A percentile compares a stretch with the other conserved stretches of the same genome.
Conservation (phyloP, 352 stramenopile species). For the Phytophthora boehmeriae region DNA sequence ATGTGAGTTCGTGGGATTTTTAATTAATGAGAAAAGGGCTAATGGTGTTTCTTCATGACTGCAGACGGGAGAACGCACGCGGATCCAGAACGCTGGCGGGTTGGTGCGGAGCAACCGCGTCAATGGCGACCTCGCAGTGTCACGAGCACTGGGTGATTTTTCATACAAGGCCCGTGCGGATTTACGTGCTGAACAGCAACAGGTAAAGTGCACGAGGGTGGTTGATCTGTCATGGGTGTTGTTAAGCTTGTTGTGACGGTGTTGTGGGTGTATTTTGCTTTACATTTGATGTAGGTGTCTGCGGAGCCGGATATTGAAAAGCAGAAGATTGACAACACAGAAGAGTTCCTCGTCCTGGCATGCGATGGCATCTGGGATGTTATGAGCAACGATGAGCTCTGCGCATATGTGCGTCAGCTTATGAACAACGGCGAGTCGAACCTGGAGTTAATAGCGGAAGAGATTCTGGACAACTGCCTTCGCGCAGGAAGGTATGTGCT, state of each 20-base stretch:
- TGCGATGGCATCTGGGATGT: slow-evolving; percentile 96
- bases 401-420: slow-evolving; percentile 82
- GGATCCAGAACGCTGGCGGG: slow-evolving; percentile 77
- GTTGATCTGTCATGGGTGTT: neutral
- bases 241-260: neutral
- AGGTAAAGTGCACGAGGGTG: slow-evolving; percentile 50
- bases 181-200: slow-evolving; percentile 67
- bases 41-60: too few relatives aligned
- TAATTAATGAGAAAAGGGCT: slow-evolving; percentile 10
- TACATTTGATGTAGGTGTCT: slow-evolving; percentile 61
- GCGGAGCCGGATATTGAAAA: slow-evolving; percentile 90
- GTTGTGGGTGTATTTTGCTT: neutral
- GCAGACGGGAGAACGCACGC: slow-evolving; percentile 62
- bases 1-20: slow-evolving; percentile 53
- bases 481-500: slow-evolving; percentile 60
- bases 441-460: slow-evolving; percentile 78
- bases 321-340: slow-evolving; percentile 71
- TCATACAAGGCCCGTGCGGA: slow-evolving; percentile 78
- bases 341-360: slow-evolving; percentile 92
- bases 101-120: slow-evolving; percentile 80
- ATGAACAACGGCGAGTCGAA: slow-evolving; percentile 72
- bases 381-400: slow-evolving; percentile 91
- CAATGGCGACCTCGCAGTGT: slow-evolving; percentile 86
- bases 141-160: slow-evolving; percentile 78
- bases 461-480: slow-evolving; percentile 81